Percentiles rank a stretch among this genome's conserved stretches.
Conservation (phyloP, 306 rosid genomes). For the Gillenia trifoliata region DNA sequence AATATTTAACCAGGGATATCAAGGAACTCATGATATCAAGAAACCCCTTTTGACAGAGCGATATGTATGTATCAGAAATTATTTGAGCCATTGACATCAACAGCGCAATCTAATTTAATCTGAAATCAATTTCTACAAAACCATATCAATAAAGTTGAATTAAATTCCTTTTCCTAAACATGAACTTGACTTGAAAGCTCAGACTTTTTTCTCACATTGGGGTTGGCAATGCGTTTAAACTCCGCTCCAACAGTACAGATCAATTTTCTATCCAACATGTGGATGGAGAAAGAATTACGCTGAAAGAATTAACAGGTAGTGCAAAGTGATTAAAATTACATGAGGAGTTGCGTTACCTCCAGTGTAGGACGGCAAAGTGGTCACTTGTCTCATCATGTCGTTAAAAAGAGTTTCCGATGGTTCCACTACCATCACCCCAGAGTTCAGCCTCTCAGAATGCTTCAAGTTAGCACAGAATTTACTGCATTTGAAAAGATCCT, state of each 20-base stretch:
- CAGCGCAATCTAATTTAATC: neutral
- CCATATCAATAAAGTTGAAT: neutral
- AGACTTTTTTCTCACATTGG: neutral
- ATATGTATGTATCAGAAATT: neutral
- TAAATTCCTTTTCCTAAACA: neutral
- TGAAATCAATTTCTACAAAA: neutral
- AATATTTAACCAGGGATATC: neutral
- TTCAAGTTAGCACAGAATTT: conserved; percentile 96
- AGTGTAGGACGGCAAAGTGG: conserved; percentile 70
- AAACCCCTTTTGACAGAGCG: neutral
- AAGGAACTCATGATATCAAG: neutral
- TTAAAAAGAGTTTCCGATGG: conserved; percentile 74
- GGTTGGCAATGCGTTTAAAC: neutral
- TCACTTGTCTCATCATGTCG: conserved; percentile 87
- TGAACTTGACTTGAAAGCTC: neutral
- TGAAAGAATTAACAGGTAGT: neutral
- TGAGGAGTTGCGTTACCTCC: conserved; percentile 55
- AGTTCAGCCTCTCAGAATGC: conserved; percentile 98
- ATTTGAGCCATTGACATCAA: neutral
- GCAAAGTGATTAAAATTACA: neutral
- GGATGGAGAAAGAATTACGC: neutral
- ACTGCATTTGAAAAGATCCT: conserved; percentile 89
- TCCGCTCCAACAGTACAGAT: neutral
- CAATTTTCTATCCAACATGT: neutral
- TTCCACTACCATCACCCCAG: conserved; percentile 97